These are phyloP conservation scores for Xylaria sp. DNA, from an alignment of 2,329 filamentous ascomycete genomes.

Conservation along the genomic window DNA sequence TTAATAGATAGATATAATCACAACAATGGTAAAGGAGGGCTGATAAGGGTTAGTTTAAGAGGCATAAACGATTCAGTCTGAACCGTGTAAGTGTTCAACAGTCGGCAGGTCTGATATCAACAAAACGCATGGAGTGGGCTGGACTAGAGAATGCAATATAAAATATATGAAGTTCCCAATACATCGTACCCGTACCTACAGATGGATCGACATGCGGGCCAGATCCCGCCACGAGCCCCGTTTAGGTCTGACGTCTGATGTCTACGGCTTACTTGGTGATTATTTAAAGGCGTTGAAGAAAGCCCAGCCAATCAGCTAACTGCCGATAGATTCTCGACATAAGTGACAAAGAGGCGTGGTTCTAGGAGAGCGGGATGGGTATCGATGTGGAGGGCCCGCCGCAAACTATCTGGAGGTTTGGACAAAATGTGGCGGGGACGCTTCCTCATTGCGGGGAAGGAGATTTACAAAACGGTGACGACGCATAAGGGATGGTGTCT, in stretches of 20 bases:
- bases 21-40: slow-evolving; percentile 3
- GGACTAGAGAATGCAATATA: slow-evolving; percentile 32
- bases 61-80: slow-evolving; percentile 26
- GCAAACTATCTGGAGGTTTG: slow-evolving; percentile 19
- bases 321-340: slow-evolving; percentile 41
- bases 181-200: slow-evolving; percentile 34
- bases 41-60: slow-evolving; percentile 34
- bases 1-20: slow-evolving; percentile 19
- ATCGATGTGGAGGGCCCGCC: slow-evolving; percentile 35
- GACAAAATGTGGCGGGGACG: slow-evolving; percentile 33
- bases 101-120: slow-evolving; percentile 18
- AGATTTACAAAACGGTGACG: slow-evolving; percentile 24
- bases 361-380: slow-evolving; percentile 26
- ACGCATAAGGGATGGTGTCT: slow-evolving; percentile 15
- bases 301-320: slow-evolving; percentile 44
- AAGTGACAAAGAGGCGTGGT: slow-evolving; percentile 29
- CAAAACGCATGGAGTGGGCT: slow-evolving; percentile 18
- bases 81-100: slow-evolving; percentile 29
- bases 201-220: slow-evolving; percentile 27
- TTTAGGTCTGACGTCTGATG: slow-evolving; percentile 9
- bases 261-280: slow-evolving; percentile 37
- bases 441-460: slow-evolving; percentile 38
- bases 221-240: slow-evolving; percentile 17
- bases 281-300: slow-evolving; percentile 35
- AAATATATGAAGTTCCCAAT: slow-evolving; percentile 40